Evolutionary conservation across 768 basidiomycete species (phyloP), one percentile per base, ranked within the genome.

Genomic region (Gloeostereum incarnatum): DNA sequence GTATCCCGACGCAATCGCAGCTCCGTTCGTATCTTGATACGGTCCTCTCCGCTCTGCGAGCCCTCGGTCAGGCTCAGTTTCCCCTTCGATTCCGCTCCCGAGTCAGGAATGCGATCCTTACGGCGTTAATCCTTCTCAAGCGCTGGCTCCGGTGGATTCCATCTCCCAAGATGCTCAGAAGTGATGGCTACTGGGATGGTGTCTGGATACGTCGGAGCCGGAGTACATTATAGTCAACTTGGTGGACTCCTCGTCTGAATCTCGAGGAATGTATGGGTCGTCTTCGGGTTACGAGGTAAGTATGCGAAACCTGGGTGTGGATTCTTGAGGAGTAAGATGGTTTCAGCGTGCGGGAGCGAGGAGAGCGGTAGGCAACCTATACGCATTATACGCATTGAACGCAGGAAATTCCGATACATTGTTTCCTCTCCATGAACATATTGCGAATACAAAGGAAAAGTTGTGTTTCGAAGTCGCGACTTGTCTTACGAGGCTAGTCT

Each of bases 181-280:
- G 26, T 43, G 45, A 52, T 44, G 41, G 54, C 50, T 38, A 62
- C 31, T 34, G 41, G 50, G 41, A 49, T 38, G 36, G 44, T 43
- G 40, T 44, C 49, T 41, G 39, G 52, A 19, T 38, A 52, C 46
- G 47, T 88, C 17, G 29, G 78, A 1, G 89, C 90, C 91, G 14
- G 92, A 90, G 17, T 91, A 60, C 89, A 99, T 93, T 31, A 91
- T 71, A 0, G 93, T 92, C 47, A 93, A 53, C 54, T 94, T 96
- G 19, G 81, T 79, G 44, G 81, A 63, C n/a, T n/a, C 41, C 22
- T 25, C 42, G 30, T 39, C 45, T 23, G 34, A 45, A 37, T 60
- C 68, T 45, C 91, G 81, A 4, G 59, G n/a, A n/a, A n/a, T n/a
- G n/a, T n/a, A n/a, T n/a, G n/a, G n/a, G n/a, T n/a, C n/a, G n/a